Conservation (phyloP, 495 filamentous ascomycete species). For the Penicillium atrosanguineum region DNA sequence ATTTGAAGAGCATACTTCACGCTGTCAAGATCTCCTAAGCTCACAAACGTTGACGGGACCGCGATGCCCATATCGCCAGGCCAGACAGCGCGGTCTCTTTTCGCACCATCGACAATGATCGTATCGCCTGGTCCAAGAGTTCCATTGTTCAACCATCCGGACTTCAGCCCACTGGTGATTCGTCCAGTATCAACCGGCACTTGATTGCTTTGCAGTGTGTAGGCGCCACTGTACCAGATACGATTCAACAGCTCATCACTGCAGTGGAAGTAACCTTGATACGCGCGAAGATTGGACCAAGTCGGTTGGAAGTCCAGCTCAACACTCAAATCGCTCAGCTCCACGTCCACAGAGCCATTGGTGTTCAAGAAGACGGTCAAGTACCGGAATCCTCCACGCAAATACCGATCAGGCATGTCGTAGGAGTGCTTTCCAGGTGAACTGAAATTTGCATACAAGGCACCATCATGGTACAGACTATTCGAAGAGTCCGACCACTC, state of each 20-base stretch:
- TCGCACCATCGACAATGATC: slow-evolving; percentile 57
- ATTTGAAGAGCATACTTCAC: slow-evolving; percentile 60
- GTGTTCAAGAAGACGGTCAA: slow-evolving; percentile 53
- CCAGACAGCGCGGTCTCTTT: slow-evolving; percentile 59
- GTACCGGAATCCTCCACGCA: slow-evolving; percentile 62
- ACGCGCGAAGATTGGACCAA: slow-evolving; percentile 60
- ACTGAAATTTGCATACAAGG: slow-evolving; percentile 51
- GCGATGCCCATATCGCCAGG: slow-evolving; percentile 63
- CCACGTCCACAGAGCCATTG: slow-evolving; percentile 29
- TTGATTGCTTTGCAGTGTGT: slow-evolving; percentile 58
- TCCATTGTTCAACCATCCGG: slow-evolving; percentile 57
- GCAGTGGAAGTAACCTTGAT: slow-evolving; percentile 63
- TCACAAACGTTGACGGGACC: slow-evolving; percentile 54
- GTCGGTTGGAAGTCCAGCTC: slow-evolving; percentile 61
- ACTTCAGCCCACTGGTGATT: slow-evolving; percentile 44
- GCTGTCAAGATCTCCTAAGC: slow-evolving; percentile 57
- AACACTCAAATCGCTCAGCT: slow-evolving; percentile 42
- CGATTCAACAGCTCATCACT: slow-evolving; percentile 59
- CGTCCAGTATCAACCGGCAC: slow-evolving; percentile 55
- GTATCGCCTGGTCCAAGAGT: slow-evolving; percentile 52
- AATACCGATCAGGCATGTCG: slow-evolving; percentile 50
- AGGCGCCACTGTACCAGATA: slow-evolving; percentile 65
- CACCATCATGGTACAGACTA: slow-evolving; percentile 52
- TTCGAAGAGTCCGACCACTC: slow-evolving; percentile 59
- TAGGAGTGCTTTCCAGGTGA: slow-evolving; percentile 42